phyloP scores from a whole-genome alignment of 140 eudicot species.

The Senecio squalidus region DNA sequence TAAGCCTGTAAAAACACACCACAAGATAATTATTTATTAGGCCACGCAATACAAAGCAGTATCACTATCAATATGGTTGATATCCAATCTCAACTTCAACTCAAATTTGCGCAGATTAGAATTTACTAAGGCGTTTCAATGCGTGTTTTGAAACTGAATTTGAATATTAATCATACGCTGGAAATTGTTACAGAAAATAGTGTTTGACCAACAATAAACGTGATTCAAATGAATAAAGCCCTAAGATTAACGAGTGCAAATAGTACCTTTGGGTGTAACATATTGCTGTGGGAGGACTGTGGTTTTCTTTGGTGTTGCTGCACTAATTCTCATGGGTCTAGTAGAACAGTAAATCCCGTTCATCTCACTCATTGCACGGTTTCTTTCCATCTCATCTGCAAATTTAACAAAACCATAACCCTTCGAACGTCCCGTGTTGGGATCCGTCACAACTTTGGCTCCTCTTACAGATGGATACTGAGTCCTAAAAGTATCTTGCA shows the following conservation, averaged over 20 bases:
- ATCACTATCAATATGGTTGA: not conserved
- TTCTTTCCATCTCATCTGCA: constrained; percentile 88
- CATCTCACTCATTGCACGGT: constrained; percentile 97
- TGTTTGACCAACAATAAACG: not conserved
- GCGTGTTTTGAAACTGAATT: too few relatives aligned
- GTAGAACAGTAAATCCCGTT: constrained; percentile 90
- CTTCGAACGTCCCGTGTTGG: constrained; percentile 87
- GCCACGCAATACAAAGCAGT: not conserved
- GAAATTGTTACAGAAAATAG: too few relatives aligned
- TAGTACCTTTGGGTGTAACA: constrained; percentile 57
- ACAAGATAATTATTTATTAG: not conserved
- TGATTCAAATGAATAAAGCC: constrained; percentile 9
- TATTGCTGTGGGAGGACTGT: constrained; percentile 63
- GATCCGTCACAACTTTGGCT: constrained; percentile 94
- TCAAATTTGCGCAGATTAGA: not conserved
- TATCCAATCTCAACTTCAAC: not conserved
- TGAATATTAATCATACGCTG: too few relatives aligned
- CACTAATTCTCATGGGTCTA: constrained; percentile 96
- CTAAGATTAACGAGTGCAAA: not conserved
- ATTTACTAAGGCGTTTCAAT: too few relatives aligned
- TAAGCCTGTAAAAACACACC: constrained; percentile 42
- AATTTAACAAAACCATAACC: constrained; percentile 98
- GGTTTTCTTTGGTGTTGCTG: constrained; percentile 92
- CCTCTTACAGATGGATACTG: constrained; percentile 94
- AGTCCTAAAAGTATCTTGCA: constrained; percentile 86